Conservation (phyloP, 1,139 yeast species). For the Debaryomycetaceae sp. region DNA sequence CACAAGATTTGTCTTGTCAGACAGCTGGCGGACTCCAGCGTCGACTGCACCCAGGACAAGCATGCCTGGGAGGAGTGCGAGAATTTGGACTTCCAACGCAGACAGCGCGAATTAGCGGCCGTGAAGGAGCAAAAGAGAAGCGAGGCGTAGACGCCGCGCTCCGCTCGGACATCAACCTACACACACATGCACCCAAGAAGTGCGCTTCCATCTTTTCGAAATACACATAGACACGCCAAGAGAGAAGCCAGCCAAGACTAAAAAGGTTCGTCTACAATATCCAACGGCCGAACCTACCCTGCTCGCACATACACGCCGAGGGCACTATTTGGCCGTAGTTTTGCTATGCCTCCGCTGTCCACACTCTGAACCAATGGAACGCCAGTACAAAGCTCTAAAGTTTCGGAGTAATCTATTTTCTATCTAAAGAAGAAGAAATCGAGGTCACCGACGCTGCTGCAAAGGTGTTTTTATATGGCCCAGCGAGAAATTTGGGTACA, state of each 20-base stretch:
- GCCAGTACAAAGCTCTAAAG: constrained; percentile 52
- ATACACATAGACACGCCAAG: background rate
- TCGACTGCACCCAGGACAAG: constrained; percentile 71
- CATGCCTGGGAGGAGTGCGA: constrained; percentile 86
- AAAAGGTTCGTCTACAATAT: too few species aligned
- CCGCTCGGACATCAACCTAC: background rate
- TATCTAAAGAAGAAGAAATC: constrained; percentile 17
- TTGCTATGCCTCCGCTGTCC: constrained; percentile 67
- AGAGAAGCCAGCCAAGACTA: background rate
- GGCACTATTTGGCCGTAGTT: constrained; percentile 1
- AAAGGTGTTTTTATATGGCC: too few species aligned
- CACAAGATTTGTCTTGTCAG: constrained; percentile 45
- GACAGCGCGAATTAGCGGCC: constrained; percentile 68
- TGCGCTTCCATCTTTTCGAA: too few species aligned
- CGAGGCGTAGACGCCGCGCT: constrained; percentile 16
- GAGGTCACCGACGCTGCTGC: constrained; percentile 1
- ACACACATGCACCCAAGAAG: background rate
- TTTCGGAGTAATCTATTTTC: constrained; percentile 41
- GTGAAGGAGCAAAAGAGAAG: constrained; percentile 39
- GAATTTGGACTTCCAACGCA: constrained; percentile 75
- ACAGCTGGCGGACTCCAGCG: constrained; percentile 43
- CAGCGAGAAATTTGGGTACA: too few species aligned
- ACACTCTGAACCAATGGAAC: constrained; percentile 48
- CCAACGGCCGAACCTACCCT: too few species aligned
- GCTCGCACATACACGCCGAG: constrained; percentile 1